Base-by-base conservation (phyloP, 1,139 yeast species). In the Taiozyma onychis region DNA sequence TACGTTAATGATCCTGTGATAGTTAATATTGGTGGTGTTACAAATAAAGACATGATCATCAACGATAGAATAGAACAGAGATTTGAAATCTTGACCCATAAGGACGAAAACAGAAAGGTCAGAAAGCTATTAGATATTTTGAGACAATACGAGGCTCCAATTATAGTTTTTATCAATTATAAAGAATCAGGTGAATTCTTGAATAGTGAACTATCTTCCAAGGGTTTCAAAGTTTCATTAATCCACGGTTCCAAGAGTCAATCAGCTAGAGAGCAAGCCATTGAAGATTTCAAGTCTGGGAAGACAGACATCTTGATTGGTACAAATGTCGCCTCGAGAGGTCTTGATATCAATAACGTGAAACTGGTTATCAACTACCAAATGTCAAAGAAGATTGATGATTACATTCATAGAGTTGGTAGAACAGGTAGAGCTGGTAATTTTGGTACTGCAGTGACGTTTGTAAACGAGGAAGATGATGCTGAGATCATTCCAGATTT, bases 241-340 rank as follows among this genome's bases (percentile, higher is more conserved):
- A 77, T 93, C 58, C 97, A 93, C 66, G 98, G 98, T 16, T 85
- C 93, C 2, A 87, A 87, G 62, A 76, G 86, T 0, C 99, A 93
- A 67, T 88, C 81, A n/a, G 83, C 84, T 59, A 79, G 99, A 67
- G 98, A 93, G 63, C 68, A 69, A n/a, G 85, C 96, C 0, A 74
- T 93, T 44, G 72, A 73, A 21, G 79, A 81, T 41, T 79, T 93
- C 64, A 77, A 83, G 49, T 64, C 73, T 13, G 88, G 89, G 30
- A 71, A 73, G 30, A 80, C 81, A 1, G 82, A 81, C 49, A 73
- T 88, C 11, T 71, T 93, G 46, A 85, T 93, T 34, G 97, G 97
- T 11, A 93, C 99, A 0, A 97, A 93, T 63, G 91, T 93, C 48
- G 98, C 98, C 2, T 96, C 97, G 6, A 81, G 99, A 72, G 99